Evolutionary conservation across 257 asterid species (phyloP).

Genomic region (Nicotiana tabacum): DNA sequence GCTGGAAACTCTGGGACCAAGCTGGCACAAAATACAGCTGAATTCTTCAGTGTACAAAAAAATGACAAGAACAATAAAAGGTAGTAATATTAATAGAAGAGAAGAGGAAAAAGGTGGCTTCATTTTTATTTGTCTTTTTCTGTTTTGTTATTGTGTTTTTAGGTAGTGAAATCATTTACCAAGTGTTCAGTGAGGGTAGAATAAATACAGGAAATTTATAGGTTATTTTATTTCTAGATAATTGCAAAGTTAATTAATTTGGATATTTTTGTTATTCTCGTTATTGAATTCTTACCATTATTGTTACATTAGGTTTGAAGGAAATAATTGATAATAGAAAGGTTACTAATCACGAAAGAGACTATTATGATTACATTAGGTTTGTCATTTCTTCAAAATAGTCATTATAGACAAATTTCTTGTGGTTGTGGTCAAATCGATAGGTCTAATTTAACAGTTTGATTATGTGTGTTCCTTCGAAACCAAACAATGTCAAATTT

Average conservation of each 20-base stretch:
- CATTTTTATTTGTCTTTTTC: slow-evolving; percentile 10
- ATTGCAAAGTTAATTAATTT: neutral
- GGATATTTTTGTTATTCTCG: neutral
- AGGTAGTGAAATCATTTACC: neutral
- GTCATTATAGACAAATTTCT: too few species aligned
- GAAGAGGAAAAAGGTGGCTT: slow-evolving; percentile 30
- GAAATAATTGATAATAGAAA: neutral
- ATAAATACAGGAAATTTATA: neutral
- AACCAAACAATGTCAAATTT: neutral
- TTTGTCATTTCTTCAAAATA: neutral
- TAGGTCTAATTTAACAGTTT: neutral
- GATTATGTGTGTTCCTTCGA: neutral
- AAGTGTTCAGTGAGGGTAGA: neutral
- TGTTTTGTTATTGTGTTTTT: neutral
- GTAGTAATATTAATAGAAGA: slow-evolving; percentile 20
- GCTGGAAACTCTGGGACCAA: neutral
- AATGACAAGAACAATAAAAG: slow-evolving; percentile 25
- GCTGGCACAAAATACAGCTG: slow-evolving; percentile 25
- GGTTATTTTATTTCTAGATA: neutral
- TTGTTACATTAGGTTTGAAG: neutral
- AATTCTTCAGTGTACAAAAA: slow-evolving; percentile 28
- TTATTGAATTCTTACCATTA: neutral
- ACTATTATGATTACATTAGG: neutral
- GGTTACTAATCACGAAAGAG: neutral
- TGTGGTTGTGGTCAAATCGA: neutral